Evolutionary conservation across 2,329 filamentous ascomycete genomes (phyloP).

Genomic region (Hymenoscyphus linearis): DNA sequence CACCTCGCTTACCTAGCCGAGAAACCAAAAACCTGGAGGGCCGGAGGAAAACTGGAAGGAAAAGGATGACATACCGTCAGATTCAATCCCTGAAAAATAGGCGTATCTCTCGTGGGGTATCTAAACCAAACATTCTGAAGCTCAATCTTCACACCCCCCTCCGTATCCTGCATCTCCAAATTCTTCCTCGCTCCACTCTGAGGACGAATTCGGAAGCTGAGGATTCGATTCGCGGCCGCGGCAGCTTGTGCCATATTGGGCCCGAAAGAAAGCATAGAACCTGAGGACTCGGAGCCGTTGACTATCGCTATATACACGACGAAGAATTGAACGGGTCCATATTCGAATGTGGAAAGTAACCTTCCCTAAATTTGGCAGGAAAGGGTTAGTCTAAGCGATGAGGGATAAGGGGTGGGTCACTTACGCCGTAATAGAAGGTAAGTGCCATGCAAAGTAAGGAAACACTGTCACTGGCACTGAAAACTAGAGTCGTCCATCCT

Average conservation of each 20-base stretch:
- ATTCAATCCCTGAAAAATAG: constrained; percentile 56
- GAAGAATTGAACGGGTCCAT: constrained; percentile 44
- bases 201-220: constrained; percentile 33
- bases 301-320: constrained; percentile 49
- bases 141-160: constrained; percentile 49
- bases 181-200: constrained; percentile 7
- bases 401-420: background rate
- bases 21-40: too few relatives aligned
- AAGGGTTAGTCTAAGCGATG: background rate
- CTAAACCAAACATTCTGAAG: constrained; percentile 52
- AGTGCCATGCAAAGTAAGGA: constrained; percentile 54
- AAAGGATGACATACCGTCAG: constrained; percentile 38
- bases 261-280: constrained; percentile 47
- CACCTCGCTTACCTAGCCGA: too few relatives aligned
- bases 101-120: constrained; percentile 52
- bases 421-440: constrained; percentile 45
- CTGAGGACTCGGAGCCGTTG: constrained; percentile 46
- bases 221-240: constrained; percentile 54
- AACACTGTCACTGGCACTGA: constrained; percentile 50
- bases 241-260: constrained; percentile 54
- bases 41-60: background rate
- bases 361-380: constrained; percentile 32
- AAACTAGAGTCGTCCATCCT: constrained; percentile 44
- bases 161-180: constrained; percentile 24
- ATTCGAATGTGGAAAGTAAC: constrained; percentile 38